Evolutionary conservation across 257 asterid genomes (phyloP), one percentile per base, ranked within the genome.

Genomic region (Anisodus acutangulus): DNA sequence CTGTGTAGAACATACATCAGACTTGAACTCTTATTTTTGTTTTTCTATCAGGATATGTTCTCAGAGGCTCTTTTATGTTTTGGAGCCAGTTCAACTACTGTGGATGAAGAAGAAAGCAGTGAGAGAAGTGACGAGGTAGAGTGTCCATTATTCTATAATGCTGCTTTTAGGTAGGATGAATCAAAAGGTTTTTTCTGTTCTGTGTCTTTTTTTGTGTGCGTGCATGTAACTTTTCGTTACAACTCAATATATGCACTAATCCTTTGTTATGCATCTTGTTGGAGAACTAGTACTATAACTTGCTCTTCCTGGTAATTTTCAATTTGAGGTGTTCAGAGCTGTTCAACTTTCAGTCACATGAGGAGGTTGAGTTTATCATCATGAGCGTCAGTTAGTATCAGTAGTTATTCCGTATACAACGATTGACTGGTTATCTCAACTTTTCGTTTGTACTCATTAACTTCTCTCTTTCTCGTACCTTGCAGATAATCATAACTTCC

Each of bases 1-100:
- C 6, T 43, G 41, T 22, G 5, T 26, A 47, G 58, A 41, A 3
- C 37, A 58, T 31, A 78, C 51, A n/a, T 63, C 78, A 57, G 3
- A 49, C 49, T 76, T 76, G 26, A 53, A 3, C 47, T 51, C 26
- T 2, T 6, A 53, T 12, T 58, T 53, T 41, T 83, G 37, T 63
- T 37, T 78, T 63, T 37, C 60, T 78, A 31, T 59, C 85, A 95
- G 99, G 97, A 90, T 83, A 84, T 81, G 90, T 89, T 96, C 49
- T 92, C 98, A 41, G 98, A 96, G 86, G 92, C 97, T 85, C 94
- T 94, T 35, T 72, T 96, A 88, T 92, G 98, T 86, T 94, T 94
- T 54, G 98, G 98, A 89, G 99, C 99, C 71, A 89, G 87, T 86
- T 96, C 98, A n/a, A 88, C 95, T 47, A 91, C 93, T 86, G 83